Conservation (phyloP, 1,139 yeast species). For the Geotrichum phurueaensis region DNA sequence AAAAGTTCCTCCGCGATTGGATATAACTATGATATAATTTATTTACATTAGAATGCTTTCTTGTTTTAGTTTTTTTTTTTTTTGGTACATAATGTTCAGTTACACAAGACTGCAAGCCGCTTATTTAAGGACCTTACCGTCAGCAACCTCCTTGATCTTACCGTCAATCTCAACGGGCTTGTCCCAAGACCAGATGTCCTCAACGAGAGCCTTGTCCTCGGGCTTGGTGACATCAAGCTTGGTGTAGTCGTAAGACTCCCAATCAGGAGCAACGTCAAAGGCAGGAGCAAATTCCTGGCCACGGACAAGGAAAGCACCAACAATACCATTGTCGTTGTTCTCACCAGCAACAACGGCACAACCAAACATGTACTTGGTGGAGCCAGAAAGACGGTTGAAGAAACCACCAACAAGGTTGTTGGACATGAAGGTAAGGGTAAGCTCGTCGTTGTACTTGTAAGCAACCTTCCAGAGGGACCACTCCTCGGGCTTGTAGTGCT, state of each 20-base stretch:
- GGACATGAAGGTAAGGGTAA: conserved; percentile 95
- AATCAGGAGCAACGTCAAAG: conserved; percentile 98
- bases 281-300: conserved; percentile 92
- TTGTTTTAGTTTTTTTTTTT: no score
- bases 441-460: conserved; percentile 96
- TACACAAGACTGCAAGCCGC: not conserved
- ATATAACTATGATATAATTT: no score
- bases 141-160: conserved; percentile 62
- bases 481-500: conserved; percentile 84
- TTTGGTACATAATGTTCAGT: not conserved
- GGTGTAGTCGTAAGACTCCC: conserved; percentile 77
- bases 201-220: conserved; percentile 62
- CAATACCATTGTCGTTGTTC: conserved; percentile 96
- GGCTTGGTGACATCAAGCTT: conserved; percentile 63
- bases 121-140: conserved; percentile 79
- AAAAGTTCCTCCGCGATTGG: no score
- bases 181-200: conserved; percentile 84
- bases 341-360: conserved; percentile 93
- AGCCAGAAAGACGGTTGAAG: conserved; percentile 90
- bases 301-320: conserved; percentile 91
- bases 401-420: conserved; percentile 98
- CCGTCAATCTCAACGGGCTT: conserved; percentile 64
- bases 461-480: conserved; percentile 95
- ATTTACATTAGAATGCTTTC: no score
- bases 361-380: conserved; percentile 93